Evolutionary conservation across 176 grass and related monocot genomes (phyloP).

Genomic region (Musa acuminata): DNA sequence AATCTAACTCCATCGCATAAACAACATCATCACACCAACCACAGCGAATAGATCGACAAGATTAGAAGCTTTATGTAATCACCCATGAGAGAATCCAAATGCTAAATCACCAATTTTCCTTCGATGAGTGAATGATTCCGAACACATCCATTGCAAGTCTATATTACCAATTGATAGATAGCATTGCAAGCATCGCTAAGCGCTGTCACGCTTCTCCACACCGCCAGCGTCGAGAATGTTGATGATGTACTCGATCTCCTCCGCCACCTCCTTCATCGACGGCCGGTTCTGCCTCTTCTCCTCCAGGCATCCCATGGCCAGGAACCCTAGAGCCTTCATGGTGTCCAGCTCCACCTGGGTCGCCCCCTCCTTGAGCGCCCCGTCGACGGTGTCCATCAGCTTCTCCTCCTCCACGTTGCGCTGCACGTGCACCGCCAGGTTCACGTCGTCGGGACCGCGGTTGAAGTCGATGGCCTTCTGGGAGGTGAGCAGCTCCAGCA

Average conservation of each 20-base stretch:
- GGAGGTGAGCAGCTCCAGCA: conserved; percentile 81
- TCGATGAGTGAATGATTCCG: too few relatives aligned
- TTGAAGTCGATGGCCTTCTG: conserved; percentile 64
- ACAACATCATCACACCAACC: too few relatives aligned
- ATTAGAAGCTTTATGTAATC: too few relatives aligned
- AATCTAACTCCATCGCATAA: too few relatives aligned
- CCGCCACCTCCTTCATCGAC: conserved; percentile 66
- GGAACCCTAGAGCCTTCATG: conserved; percentile 59
- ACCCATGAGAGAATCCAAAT: too few relatives aligned
- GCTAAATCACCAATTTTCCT: too few relatives aligned
- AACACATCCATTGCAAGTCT: too few relatives aligned
- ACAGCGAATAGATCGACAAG: too few relatives aligned
- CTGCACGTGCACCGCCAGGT: conserved; percentile 49
- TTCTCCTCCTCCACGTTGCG: conserved; percentile 28
- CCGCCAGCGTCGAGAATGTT: conserved; percentile 37
- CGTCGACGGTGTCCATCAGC: conserved; percentile 50
- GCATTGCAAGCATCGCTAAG: neutral
- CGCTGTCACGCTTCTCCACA: conserved; percentile 25
- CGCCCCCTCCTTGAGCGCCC: conserved; percentile 29
- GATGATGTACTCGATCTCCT: conserved; percentile 86
- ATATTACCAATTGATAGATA: too few relatives aligned
- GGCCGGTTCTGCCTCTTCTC: conserved; percentile 63
- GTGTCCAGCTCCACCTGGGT: conserved; percentile 54
- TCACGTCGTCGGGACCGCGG: conserved; percentile 53
- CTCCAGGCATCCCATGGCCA: conserved; percentile 64